Evolutionary conservation across 2,329 filamentous ascomycete genomes (phyloP).

Genomic region (Monosporascus sp.): DNA sequence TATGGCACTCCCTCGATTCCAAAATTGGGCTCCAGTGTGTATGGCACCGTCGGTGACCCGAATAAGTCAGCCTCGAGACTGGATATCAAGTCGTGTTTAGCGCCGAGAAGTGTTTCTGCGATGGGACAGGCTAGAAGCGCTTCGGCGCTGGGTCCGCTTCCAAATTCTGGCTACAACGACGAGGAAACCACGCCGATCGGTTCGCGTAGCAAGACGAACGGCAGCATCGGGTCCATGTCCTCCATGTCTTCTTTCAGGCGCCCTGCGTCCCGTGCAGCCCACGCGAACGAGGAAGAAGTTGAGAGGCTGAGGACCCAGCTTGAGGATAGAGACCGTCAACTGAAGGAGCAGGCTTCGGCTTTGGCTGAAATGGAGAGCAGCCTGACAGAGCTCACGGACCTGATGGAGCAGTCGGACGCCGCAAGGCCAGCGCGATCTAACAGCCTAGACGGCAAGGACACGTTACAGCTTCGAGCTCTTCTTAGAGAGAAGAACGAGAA

Average conservation of each 20-base stretch:
- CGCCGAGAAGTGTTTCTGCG: constrained; percentile 55
- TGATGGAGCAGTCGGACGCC: constrained; percentile 58
- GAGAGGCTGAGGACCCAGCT: constrained; percentile 68
- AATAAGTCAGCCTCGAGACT: constrained; percentile 47
- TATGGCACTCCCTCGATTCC: constrained; percentile 59
- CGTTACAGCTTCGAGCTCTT: constrained; percentile 70
- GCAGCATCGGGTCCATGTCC: constrained; percentile 48
- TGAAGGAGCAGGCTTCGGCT: constrained; percentile 81
- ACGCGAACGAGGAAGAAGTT: constrained; percentile 63
- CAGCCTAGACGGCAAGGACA: constrained; percentile 64
- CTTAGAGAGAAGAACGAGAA: constrained; percentile 95
- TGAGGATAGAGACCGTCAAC: constrained; percentile 76
- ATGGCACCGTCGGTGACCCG: constrained; percentile 56
- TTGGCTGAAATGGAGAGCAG: constrained; percentile 78
- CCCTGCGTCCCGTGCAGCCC: constrained; percentile 44
- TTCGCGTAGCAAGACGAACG: constrained; percentile 48
- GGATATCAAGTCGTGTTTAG: constrained; percentile 47
- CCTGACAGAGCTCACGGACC: constrained; percentile 44
- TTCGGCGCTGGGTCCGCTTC: constrained; percentile 50
- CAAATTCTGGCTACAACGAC: constrained; percentile 42
- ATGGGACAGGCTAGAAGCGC: constrained; percentile 52
- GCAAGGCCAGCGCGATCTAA: constrained; percentile 35
- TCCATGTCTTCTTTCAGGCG: constrained; percentile 48
- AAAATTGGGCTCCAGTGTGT: constrained; percentile 60
- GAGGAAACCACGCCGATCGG: constrained; percentile 53